Evolutionary conservation across 805 yeast genomes (phyloP).

Genomic region (Kazachstania kunashirensis): DNA sequence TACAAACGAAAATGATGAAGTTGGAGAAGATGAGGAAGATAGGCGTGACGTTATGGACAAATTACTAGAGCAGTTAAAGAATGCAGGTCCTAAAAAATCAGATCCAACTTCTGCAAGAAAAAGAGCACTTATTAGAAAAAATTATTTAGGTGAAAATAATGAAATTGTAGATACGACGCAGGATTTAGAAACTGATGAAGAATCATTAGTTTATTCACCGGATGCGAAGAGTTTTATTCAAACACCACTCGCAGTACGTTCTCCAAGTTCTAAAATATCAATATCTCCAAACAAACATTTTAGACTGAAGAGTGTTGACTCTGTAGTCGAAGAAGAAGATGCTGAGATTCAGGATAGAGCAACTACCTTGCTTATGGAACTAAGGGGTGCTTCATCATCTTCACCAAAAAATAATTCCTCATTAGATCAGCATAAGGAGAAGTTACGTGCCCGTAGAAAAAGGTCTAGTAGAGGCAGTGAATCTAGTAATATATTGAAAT

Average conservation of each 20-base stretch:
- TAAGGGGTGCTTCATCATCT: constrained; percentile 35
- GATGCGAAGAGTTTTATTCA: constrained; percentile 6
- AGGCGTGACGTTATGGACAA: constrained; percentile 65
- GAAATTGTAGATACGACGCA: constrained; percentile 8
- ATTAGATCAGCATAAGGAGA: constrained; percentile 23
- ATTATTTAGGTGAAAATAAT: constrained; percentile 31
- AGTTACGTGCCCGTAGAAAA: constrained; percentile 21
- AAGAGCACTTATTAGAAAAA: constrained; percentile 65
- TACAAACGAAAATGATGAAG: constrained; percentile 5
- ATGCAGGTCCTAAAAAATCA: constrained; percentile 69
- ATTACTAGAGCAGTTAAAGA: constrained; percentile 74
- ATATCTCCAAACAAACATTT: constrained; percentile 1
- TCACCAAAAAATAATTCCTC: constrained; percentile 14
- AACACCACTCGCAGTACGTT: constrained; percentile 4
- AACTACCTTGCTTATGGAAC: constrained; percentile 49
- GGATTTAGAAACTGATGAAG: constrained; percentile 20
- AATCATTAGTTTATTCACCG: constrained; percentile 26
- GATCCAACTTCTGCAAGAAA: constrained; percentile 75
- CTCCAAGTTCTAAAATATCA: not conserved
- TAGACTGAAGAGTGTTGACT: not conserved
- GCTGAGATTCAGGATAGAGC: constrained; percentile 40
- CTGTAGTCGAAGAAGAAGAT: constrained; percentile 16
- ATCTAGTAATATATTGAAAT: constrained; percentile 10
- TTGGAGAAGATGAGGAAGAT: constrained; percentile 14
- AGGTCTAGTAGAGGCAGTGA: constrained; percentile 10